phyloP scores from a whole-genome alignment of 1,284 basidiomycete genomes.

The Fomitopsis betulina region DNA sequence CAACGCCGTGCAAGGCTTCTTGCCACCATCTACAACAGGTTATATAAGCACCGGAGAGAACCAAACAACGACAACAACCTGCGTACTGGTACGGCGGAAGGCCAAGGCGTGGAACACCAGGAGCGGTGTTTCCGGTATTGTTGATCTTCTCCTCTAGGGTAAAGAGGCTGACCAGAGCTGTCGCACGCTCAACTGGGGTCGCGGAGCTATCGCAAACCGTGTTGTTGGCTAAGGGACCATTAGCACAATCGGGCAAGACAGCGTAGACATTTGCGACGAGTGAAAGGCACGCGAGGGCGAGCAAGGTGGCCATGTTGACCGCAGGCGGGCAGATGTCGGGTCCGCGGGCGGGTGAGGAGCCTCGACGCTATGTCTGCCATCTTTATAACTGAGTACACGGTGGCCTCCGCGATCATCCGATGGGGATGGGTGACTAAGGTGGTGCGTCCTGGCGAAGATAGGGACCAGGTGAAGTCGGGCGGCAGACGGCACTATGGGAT shows the following conservation, averaged over 20 bases:
- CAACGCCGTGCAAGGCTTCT: constrained; percentile 45
- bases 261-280: not conserved
- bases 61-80: constrained; percentile 22
- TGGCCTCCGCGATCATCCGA: not conserved
- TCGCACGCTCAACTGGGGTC: constrained; percentile 41
- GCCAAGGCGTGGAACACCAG: constrained; percentile 47
- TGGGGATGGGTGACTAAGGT: constrained; percentile 1
- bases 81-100: constrained; percentile 50
- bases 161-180: constrained; percentile 41
- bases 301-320: constrained; percentile 4
- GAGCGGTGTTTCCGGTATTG: constrained; percentile 44
- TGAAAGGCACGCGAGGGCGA: constrained; percentile 4
- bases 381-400: constrained; percentile 2
- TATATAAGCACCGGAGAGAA: not conserved
- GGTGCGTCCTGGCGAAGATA: not conserved
- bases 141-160: constrained; percentile 45
- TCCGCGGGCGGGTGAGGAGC: not conserved
- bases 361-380: not conserved
- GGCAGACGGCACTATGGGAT: not conserved
- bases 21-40: constrained; percentile 7
- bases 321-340: not conserved
- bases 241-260: constrained; percentile 43
- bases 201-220: constrained; percentile 44
- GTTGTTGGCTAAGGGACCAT: constrained; percentile 39
- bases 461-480: not conserved